phyloP scores from a whole-genome alignment of 306 rosid species.

The Potentilla sterilis region DNA sequence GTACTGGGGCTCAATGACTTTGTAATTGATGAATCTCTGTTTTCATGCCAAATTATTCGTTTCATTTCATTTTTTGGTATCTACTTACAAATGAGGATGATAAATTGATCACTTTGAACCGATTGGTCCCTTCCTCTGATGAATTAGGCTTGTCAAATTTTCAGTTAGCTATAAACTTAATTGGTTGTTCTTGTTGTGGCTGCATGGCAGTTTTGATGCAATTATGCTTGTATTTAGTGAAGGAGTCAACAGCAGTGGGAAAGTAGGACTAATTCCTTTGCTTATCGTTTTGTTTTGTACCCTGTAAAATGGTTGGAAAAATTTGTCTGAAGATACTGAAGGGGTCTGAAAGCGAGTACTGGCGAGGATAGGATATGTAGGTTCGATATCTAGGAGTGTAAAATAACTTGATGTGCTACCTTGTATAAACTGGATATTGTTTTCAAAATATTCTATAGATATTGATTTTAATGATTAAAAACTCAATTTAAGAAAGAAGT shows the following conservation, averaged over 20 bases:
- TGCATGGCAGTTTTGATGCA: neutral
- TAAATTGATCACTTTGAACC: neutral
- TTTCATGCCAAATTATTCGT: neutral
- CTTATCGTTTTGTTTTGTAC: neutral
- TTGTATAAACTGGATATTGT: neutral
- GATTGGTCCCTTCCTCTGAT: neutral
- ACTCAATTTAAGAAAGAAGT: neutral
- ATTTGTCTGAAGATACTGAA: neutral
- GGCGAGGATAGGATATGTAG: neutral
- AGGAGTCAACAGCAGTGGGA: neutral
- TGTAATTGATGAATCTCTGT: neutral
- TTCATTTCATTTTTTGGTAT: neutral
- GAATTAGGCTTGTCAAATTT: neutral
- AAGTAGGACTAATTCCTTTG: neutral
- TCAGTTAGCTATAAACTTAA: neutral
- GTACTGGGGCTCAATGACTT: neutral
- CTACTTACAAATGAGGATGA: neutral
- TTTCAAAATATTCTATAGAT: neutral
- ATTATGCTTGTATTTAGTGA: neutral
- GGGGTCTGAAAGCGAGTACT: neutral
- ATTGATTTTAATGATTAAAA: neutral
- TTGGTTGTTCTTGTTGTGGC: neutral
- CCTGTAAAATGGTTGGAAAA: neutral
- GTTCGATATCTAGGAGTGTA: neutral
- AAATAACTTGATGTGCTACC: neutral